Evolutionary conservation across 208 protist species (phyloP), one percentile per base, ranked within the genome.

Genomic region (Tetramitus jugosus): DNA sequence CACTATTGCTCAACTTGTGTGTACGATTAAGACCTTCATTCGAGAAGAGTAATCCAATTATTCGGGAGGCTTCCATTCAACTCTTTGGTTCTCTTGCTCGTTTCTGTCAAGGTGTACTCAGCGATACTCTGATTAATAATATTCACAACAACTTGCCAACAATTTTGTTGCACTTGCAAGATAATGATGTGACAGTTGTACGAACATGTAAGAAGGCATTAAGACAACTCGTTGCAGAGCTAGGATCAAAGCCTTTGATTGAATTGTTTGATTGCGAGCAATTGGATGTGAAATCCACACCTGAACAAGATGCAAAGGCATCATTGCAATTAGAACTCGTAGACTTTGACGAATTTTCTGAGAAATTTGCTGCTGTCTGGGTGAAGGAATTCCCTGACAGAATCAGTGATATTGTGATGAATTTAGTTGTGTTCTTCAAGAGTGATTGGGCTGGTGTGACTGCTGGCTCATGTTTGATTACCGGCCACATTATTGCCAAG

Each of bases 311-410:
- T 49, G 8, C 4, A 3, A 46, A 23, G 29, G 20, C 10, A 35
- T 23, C 65, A 14, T 8, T 29, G 13, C 35, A 29, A 37, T 31
- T 31, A 67, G 26, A 37, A 1, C 61, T 31, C 14, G 2, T 74
- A 3, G 37, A 74, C 20, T 33, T 49, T 74, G 67, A 74, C 53
- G 67, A 53, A 37, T 74, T 74, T 74, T 1, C 67, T 26, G 23
- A 52, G 6, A 53, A n/a, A 13, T 53, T 74, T 43, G 67, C 67
- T 13, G 39, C 33, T 8, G n/a, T 23, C 37, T 74, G 26, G 23
- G 53, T 74, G 26, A 35, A 52, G 37, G 67, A 74, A 39, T 74
- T 74, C 42, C 67, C 67, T 23, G 29, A 74, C n/a, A 29, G 67
- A 33, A 35, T 74, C 31, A 31, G 14, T 39, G 67, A 74, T 53